phyloP scores from a whole-genome alignment of 352 stramenopile genomes.

The Aphanomyces stellatus region DNA sequence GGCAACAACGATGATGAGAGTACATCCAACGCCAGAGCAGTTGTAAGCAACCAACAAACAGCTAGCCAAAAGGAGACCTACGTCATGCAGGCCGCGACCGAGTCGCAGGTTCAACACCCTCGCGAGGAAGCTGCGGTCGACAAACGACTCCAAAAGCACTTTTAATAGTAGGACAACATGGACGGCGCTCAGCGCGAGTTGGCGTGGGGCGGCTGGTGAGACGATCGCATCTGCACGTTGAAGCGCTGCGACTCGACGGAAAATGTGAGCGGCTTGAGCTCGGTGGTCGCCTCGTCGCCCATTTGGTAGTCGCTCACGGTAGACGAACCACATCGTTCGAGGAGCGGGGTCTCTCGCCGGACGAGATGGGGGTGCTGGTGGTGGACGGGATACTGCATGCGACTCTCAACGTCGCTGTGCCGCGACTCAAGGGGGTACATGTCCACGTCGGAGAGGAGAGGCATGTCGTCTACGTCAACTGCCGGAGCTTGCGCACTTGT shows the following conservation, averaged over 20 bases:
- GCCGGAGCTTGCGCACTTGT: background rate
- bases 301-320: conserved; percentile 4
- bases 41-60: no score
- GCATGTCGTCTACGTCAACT: background rate
- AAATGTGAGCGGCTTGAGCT: conserved; percentile 1
- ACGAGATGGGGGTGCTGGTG: background rate
- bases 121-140: no score
- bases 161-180: no score
- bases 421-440: background rate
- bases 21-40: no score
- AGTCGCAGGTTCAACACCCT: no score
- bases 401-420: background rate
- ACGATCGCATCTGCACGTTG: conserved; percentile 5
- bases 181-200: no score
- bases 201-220: background rate
- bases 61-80: no score
- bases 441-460: background rate
- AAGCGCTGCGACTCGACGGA: background rate
- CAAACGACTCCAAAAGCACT: no score
- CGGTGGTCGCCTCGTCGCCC: background rate
- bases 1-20: no score
- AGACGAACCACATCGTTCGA: conserved; percentile 1
- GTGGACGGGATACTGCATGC: background rate
- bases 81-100: no score
- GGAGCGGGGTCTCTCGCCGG: background rate